These are phyloP conservation scores for Phytophthora pluvialis DNA, from an alignment of 352 stramenopile genomes.

Conservation along the genomic window DNA sequence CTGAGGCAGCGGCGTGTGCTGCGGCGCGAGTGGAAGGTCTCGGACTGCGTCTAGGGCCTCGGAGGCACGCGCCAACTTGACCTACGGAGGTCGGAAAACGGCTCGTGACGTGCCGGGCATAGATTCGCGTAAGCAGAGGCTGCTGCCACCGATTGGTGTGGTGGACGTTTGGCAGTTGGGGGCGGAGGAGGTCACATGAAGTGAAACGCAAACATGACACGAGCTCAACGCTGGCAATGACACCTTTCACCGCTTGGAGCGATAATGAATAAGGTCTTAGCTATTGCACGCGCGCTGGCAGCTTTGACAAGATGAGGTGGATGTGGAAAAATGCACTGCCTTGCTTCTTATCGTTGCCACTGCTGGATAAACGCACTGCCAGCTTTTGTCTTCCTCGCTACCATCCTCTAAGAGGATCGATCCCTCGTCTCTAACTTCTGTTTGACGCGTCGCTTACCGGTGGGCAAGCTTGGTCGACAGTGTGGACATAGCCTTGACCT, in stretches of 20 bases:
- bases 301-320: not conserved
- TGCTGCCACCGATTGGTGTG: slow-evolving; percentile 15
- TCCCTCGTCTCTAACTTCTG: slow-evolving; percentile 14
- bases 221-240: not conserved
- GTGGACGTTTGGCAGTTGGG: not conserved
- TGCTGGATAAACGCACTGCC: slow-evolving; percentile 4
- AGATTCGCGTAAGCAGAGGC: slow-evolving; percentile 19
- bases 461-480: slow-evolving; percentile 88
- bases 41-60: slow-evolving; percentile 15
- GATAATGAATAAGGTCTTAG: too few relatives aligned
- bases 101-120: slow-evolving; percentile 5
- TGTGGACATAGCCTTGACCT: slow-evolving; percentile 90
- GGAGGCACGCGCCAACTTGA: slow-evolving; percentile 24
- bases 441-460: slow-evolving; percentile 46
- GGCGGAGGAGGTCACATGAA: not conserved
- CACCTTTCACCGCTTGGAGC: too few relatives aligned
- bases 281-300: too few relatives aligned
- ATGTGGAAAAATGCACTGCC: slow-evolving; percentile 11
- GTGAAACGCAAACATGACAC: slow-evolving; percentile 6
- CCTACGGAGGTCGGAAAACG: slow-evolving; percentile 10
- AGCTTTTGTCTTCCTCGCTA: not conserved
- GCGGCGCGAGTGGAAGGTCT: slow-evolving; percentile 1
- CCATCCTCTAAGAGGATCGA: slow-evolving; percentile 17
- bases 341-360: slow-evolving; percentile 16
- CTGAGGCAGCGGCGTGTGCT: slow-evolving; percentile 8